Evolutionary conservation across 108 stramenopile genomes (phyloP), one percentile per base, ranked within the genome.

Genomic region (Fragilaria crotonensis): DNA sequence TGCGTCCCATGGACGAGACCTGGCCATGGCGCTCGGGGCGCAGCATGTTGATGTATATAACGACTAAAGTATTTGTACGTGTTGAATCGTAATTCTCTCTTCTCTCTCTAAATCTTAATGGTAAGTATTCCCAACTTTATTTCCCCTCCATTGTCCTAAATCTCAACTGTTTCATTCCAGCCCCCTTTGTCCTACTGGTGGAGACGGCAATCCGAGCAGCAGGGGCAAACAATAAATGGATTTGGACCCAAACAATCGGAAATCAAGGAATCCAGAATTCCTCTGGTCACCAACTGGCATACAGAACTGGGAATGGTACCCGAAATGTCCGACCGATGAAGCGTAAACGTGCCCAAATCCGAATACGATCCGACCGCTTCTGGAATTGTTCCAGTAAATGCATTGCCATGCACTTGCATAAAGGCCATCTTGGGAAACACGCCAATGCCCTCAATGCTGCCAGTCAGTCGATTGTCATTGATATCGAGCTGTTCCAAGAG

Each of bases 391-490:
- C 81, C 84, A 5, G 72, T 62, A 22, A 87, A 14, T 22, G 62
- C 9, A 31, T 80, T 87, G 52, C 33, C 23, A 17, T 56, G 79
- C 3, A 80, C 26, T 54, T 80, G 79, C 33, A 80, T 21, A 30
- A 76, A 76, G 20, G 67, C 57, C 30, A 90, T 65, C 11, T 54
- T 47, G 0, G 57, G 48, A 31, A 87, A 71, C n/a, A 61, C 68
- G 25, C 78, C 84, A 19, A 85, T 66, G 7, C 45, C 68, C 30
- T 67, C 58, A 51, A 91, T 70, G 31, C 57, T 61, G 11, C 86
- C 84, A 7, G 66, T 70, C 11, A 92, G 33, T 7, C 44, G 29
- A 48, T 92, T 92, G 54, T 73, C 70, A 62, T 88, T 88, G 29
- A 92, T 21, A 53, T 83, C 77, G 18, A 83, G 63, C 20, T 76